Percentiles rank a stretch among this genome's conserved stretches.
phyloP scores from a whole-genome alignment of 441 rosid genomes.

The Bruguiera hainesii region DNA sequence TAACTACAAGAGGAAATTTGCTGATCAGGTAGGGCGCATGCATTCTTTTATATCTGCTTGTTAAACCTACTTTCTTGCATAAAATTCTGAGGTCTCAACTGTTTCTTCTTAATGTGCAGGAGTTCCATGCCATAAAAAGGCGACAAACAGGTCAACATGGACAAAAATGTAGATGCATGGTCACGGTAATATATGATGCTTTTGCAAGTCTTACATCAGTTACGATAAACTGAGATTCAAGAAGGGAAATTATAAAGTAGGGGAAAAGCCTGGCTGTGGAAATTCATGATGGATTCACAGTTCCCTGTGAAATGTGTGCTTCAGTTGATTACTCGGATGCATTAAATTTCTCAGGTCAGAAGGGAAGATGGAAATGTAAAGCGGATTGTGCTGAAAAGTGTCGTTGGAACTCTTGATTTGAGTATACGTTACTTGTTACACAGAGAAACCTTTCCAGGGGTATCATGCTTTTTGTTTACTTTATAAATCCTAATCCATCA shows the following conservation, averaged over 20 bases:
- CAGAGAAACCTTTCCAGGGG: constrained; percentile 92
- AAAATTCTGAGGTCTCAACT: constrained; percentile 7
- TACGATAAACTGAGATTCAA: background rate
- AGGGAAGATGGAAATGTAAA: constrained; percentile 55
- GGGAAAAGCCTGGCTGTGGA: background rate
- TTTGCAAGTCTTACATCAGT: background rate
- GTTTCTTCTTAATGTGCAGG: constrained; percentile 33
- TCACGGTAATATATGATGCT: constrained; percentile 43
- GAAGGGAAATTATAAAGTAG: background rate
- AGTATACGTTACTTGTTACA: constrained; percentile 55
- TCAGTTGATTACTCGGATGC: background rate
- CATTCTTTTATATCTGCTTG: constrained; percentile 5
- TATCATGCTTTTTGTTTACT: constrained; percentile 19
- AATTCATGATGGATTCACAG: background rate
- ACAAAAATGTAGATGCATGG: constrained; percentile 56
- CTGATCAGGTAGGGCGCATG: constrained; percentile 64
- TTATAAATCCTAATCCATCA: constrained; percentile 8
- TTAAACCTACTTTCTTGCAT: background rate
- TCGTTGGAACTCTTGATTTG: constrained; percentile 87
- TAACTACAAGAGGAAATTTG: constrained; percentile 78
- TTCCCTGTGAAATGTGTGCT: background rate
- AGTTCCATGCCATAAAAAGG: constrained; percentile 75
- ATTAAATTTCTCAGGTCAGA: constrained; percentile 46
- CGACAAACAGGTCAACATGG: constrained; percentile 44
- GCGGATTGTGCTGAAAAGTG: constrained; percentile 66